Conservation (phyloP, 2,329 filamentous ascomycete genomes). For the Ascocoryne sarcoides region DNA sequence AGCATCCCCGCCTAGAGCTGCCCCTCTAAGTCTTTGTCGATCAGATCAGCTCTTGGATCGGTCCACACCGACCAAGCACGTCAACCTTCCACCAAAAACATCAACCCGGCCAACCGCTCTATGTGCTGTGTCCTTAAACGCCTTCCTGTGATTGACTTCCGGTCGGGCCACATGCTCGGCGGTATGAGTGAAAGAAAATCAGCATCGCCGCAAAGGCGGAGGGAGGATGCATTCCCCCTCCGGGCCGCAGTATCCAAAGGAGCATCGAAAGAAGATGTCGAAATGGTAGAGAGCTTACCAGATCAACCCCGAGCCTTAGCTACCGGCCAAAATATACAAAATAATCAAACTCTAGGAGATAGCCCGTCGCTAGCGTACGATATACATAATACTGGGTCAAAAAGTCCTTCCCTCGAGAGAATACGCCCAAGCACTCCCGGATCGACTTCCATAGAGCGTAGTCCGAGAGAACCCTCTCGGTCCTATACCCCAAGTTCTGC, state of each 20-base stretch:
- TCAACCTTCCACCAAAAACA: not conserved
- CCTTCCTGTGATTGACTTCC: conserved; percentile 20
- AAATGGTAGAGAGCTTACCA: conserved; percentile 19
- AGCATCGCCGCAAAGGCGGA: conserved; percentile 13
- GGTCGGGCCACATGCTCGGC: conserved; percentile 22
- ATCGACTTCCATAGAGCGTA: conserved; percentile 14
- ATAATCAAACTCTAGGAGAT: conserved; percentile 6
- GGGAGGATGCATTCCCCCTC: conserved; percentile 17
- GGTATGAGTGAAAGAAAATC: conserved; percentile 18
- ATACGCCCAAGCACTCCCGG: conserved; percentile 13
- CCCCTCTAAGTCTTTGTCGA: not conserved
- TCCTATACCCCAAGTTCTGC: conserved; percentile 11
- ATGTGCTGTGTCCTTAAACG: conserved; percentile 21
- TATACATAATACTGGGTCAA: conserved; percentile 10
- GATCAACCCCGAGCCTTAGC: conserved; percentile 19
- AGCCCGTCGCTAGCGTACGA: conserved; percentile 14
- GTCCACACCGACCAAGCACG: not conserved
- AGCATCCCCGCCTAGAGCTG: not conserved
- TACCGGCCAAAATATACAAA: conserved; percentile 5
- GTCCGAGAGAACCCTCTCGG: conserved; percentile 15
- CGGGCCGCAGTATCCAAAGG: conserved; percentile 15
- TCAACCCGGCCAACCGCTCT: conserved; percentile 2
- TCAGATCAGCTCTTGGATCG: not conserved
- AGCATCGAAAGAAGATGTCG: conserved; percentile 20
- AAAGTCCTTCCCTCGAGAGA: conserved; percentile 10